Evolutionary conservation across 257 asterid species (phyloP).

Genomic region (Buddleja alternifolia): DNA sequence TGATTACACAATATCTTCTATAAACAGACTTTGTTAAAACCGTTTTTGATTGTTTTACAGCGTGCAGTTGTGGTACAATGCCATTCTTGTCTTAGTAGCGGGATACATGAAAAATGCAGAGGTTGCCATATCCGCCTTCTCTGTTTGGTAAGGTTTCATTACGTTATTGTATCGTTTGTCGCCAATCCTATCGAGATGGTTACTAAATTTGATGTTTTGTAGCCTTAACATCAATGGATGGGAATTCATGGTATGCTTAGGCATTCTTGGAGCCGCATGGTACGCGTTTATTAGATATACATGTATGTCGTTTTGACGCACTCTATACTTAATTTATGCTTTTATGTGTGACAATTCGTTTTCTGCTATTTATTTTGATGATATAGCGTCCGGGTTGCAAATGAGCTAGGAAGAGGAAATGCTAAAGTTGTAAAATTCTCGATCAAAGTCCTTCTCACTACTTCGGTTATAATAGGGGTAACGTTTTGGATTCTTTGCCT

Average conservation of each 20-base stretch:
- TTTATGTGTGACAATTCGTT: neutral
- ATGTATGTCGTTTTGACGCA: neutral
- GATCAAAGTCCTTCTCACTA: conserved; percentile 58
- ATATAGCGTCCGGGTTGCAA: conserved; percentile 83
- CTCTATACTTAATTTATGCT: neutral
- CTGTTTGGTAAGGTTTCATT: conserved; percentile 61
- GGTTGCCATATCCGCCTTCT: conserved; percentile 86
- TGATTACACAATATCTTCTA: neutral
- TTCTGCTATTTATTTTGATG: conserved; percentile 1
- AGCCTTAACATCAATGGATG: conserved; percentile 82
- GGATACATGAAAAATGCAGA: conserved; percentile 89
- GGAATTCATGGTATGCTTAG: conserved; percentile 88
- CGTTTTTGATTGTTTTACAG: conserved; percentile 36
- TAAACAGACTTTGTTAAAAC: neutral
- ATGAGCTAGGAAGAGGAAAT: conserved; percentile 89
- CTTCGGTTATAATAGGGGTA: conserved; percentile 64
- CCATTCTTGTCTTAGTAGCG: conserved; percentile 79
- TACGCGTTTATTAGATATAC: conserved; percentile 25
- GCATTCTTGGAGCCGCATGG: conserved; percentile 87
- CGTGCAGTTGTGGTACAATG: conserved; percentile 88
- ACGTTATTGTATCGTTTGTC: neutral
- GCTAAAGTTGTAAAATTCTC: conserved; percentile 79
- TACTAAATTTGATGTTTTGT: conserved; percentile 13
- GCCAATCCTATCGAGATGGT: conserved; percentile 12
- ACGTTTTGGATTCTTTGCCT: conserved; percentile 56